Evolutionary conservation across 139 green algal species (phyloP).

Genomic region (Ettlia oleoabundans): DNA sequence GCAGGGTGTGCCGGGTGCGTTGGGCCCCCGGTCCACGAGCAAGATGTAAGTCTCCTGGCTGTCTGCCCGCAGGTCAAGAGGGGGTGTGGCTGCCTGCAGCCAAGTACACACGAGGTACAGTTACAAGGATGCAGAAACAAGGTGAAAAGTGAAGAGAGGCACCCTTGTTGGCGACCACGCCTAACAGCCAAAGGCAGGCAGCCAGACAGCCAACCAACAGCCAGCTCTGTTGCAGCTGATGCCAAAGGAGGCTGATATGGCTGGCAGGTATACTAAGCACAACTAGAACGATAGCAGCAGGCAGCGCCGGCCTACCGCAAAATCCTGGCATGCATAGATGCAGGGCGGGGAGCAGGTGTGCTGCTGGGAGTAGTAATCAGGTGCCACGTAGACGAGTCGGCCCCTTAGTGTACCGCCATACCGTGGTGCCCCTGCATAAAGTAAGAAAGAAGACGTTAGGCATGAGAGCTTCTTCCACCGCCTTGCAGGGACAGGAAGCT

Average conservation of each 20-base stretch:
- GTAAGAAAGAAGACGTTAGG: background rate
- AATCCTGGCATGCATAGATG: constrained; percentile 52
- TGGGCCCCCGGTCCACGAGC: constrained; percentile 58
- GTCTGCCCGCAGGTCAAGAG: constrained; percentile 26
- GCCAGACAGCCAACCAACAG: too few relatives aligned
- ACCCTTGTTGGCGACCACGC: too few relatives aligned
- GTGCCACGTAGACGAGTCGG: constrained; percentile 54
- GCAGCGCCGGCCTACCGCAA: constrained; percentile 38
- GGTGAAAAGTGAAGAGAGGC: too few relatives aligned
- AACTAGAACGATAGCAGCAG: constrained; percentile 38
- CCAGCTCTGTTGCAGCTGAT: too few relatives aligned
- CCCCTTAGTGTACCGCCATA: constrained; percentile 71
- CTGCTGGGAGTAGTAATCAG: constrained; percentile 24
- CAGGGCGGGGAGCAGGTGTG: constrained; percentile 46
- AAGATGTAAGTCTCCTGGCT: constrained; percentile 66
- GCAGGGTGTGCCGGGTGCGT: constrained; percentile 58
- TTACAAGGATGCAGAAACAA: constrained; percentile 26
- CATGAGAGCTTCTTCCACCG: too few relatives aligned
- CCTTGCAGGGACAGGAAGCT: too few relatives aligned
- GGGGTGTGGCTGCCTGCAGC: constrained; percentile 48
- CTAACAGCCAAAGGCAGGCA: background rate
- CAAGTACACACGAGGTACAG: too few relatives aligned
- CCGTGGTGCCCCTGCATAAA: constrained; percentile 40
- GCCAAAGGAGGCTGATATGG: too few relatives aligned
- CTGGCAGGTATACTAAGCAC: too few relatives aligned